Conservation (phyloP, 106 monocot genomes). For the Allium fistulosum region DNA sequence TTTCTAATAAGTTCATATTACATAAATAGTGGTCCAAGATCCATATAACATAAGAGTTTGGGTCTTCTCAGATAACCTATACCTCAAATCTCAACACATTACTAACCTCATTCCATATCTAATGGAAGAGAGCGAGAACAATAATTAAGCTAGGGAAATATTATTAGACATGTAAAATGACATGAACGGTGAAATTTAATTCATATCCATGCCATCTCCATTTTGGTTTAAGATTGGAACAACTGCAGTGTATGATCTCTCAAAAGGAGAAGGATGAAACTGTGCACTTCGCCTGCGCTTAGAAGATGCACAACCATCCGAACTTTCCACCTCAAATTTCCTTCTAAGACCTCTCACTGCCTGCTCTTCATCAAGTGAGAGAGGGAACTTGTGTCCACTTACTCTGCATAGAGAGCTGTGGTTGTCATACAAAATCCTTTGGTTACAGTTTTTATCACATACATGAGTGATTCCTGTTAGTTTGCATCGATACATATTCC, state of each 20-base stretch:
- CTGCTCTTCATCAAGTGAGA: slow-evolving; percentile 71
- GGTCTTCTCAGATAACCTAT: too few relatives aligned
- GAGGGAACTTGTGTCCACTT: slow-evolving; percentile 86
- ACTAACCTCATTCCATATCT: too few relatives aligned
- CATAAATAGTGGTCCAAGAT: too few relatives aligned
- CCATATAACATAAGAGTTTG: too few relatives aligned
- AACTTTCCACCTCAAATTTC: slow-evolving; percentile 64
- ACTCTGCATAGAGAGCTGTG: slow-evolving; percentile 98
- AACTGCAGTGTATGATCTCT: slow-evolving; percentile 76
- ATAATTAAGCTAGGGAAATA: slow-evolving; percentile 6
- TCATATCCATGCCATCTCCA: slow-evolving; percentile 99
- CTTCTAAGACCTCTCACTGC: slow-evolving; percentile 91
- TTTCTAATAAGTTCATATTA: too few relatives aligned
- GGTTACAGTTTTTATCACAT: slow-evolving; percentile 97
- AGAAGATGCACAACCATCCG: slow-evolving; percentile 48
- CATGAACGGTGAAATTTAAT: slow-evolving; percentile 31
- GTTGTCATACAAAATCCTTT: slow-evolving; percentile 98
- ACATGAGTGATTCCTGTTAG: slow-evolving; percentile 86
- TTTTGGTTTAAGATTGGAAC: slow-evolving; percentile 80
- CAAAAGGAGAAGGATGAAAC: slow-evolving; percentile 86
- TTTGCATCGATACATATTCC: slow-evolving; percentile 93
- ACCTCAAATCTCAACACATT: too few relatives aligned
- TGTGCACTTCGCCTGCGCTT: slow-evolving; percentile 81
- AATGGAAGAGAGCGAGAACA: too few relatives aligned
- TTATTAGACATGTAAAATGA: slow-evolving; percentile 1